Conservation (phyloP, 2,329 filamentous ascomycete species). For the Hymenoscyphus occultus region DNA sequence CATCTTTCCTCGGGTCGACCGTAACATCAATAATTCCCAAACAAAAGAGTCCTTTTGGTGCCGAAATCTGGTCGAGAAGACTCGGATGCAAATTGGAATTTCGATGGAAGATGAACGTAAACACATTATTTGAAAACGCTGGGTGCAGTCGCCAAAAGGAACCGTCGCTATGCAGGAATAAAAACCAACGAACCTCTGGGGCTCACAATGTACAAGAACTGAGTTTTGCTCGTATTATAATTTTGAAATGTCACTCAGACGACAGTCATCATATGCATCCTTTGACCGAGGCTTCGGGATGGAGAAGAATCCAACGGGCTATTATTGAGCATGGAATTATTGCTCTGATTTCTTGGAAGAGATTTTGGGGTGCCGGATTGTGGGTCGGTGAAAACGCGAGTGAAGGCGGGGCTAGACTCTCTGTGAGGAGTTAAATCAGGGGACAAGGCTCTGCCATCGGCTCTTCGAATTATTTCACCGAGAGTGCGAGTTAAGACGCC, state of each 20-base stretch:
- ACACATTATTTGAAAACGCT: slow-evolving; percentile 25
- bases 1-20: slow-evolving; percentile 4
- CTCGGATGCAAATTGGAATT: neutral
- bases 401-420: slow-evolving; percentile 66
- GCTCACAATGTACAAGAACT: slow-evolving; percentile 31
- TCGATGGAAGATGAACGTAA: slow-evolving; percentile 19
- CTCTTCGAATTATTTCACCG: slow-evolving; percentile 57
- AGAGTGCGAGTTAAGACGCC: slow-evolving; percentile 57
- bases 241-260: slow-evolving; percentile 33
- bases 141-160: slow-evolving; percentile 29
- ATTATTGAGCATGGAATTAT: slow-evolving; percentile 49
- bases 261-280: slow-evolving; percentile 65
- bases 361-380: slow-evolving; percentile 53
- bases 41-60: slow-evolving; percentile 4
- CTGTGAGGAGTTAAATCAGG: slow-evolving; percentile 49
- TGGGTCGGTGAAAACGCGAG: slow-evolving; percentile 62
- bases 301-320: slow-evolving; percentile 52
- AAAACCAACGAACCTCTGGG: slow-evolving; percentile 27
- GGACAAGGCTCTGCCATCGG: slow-evolving; percentile 55
- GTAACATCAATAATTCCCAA: slow-evolving; percentile 7
- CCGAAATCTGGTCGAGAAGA: neutral
- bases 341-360: slow-evolving; percentile 51
- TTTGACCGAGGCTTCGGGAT: slow-evolving; percentile 48
- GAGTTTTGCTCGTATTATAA: slow-evolving; percentile 17
- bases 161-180: slow-evolving; percentile 42